These are phyloP conservation scores for Sclerotinia borealis DNA, from an alignment of 2,329 filamentous ascomycete genomes.

Conservation along the genomic window DNA sequence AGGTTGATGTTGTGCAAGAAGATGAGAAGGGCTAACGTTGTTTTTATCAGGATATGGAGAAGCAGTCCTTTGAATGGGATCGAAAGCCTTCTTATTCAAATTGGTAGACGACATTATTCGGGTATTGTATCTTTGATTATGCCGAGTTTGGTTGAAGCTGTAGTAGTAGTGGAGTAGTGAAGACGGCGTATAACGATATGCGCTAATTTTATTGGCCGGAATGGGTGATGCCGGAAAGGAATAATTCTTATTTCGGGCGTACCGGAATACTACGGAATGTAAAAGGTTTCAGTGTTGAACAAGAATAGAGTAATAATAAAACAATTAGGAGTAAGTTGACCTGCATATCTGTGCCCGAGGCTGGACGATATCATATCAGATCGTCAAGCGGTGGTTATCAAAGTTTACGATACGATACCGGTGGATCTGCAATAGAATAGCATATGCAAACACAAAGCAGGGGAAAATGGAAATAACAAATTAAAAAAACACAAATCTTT, in stretches of 20 bases:
- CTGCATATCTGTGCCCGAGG: neutral
- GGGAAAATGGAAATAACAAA: neutral
- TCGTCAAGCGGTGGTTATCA: neutral
- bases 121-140: slow-evolving; percentile 5
- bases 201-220: slow-evolving; percentile 13
- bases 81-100: slow-evolving; percentile 14
- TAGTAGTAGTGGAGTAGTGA: slow-evolving; percentile 9
- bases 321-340: too few relatives aligned
- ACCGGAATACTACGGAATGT: slow-evolving; percentile 11
- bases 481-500: neutral
- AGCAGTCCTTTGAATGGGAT: slow-evolving; percentile 25
- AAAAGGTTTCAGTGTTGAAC: neutral
- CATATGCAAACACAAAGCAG: neutral
- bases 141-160: slow-evolving; percentile 8
- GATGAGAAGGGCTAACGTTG: slow-evolving; percentile 24
- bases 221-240: slow-evolving; percentile 12
- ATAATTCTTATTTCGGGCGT: slow-evolving; percentile 1
- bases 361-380: neutral
- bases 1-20: slow-evolving; percentile 23
- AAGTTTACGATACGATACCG: neutral
- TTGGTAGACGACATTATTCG: slow-evolving; percentile 7
- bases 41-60: slow-evolving; percentile 30
- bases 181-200: slow-evolving; percentile 7
- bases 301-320: neutral
- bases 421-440: neutral